phyloP scores from a whole-genome alignment of 116 monocot species.

The Trichopus zeylanicus region DNA sequence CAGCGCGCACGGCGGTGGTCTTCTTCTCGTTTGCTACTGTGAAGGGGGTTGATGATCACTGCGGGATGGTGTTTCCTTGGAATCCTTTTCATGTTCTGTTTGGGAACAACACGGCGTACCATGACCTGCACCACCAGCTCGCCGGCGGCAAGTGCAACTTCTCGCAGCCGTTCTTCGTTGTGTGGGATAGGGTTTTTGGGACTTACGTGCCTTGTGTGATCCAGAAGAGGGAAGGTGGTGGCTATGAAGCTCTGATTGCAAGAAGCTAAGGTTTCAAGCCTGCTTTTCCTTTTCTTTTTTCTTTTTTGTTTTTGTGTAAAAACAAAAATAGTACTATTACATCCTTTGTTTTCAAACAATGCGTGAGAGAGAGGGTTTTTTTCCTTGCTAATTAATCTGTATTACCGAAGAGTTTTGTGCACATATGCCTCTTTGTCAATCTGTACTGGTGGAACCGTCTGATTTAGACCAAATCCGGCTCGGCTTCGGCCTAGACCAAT shows the following conservation, averaged over 20 bases:
- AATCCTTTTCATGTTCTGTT: constrained; percentile 4
- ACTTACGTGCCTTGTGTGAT: constrained; percentile 14
- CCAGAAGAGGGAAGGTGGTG: constrained; percentile 2
- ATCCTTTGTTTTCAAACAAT: too few relatives aligned
- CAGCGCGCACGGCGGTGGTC: constrained; percentile 5
- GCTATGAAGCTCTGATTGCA: background rate
- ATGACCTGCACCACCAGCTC: constrained; percentile 11
- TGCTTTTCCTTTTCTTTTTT: too few relatives aligned
- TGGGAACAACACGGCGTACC: constrained; percentile 6
- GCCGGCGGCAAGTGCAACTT: constrained; percentile 16
- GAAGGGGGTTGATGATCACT: constrained; percentile 12
- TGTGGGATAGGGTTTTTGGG: constrained; percentile 22
- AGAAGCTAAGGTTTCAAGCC: background rate
- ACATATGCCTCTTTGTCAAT: too few relatives aligned
- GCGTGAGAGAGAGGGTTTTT: too few relatives aligned
- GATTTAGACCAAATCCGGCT: too few relatives aligned
- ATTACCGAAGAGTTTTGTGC: too few relatives aligned
- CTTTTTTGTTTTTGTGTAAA: too few relatives aligned
- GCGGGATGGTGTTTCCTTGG: constrained; percentile 9
- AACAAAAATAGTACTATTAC: too few relatives aligned
- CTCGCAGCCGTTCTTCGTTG: constrained; percentile 19
- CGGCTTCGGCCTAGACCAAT: too few relatives aligned
- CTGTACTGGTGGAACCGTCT: too few relatives aligned
- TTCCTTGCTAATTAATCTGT: too few relatives aligned
- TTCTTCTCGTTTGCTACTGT: constrained; percentile 12